Base-by-base conservation (phyloP, 2,329 filamentous ascomycete genomes). In the Microsporum ferrugineum region DNA sequence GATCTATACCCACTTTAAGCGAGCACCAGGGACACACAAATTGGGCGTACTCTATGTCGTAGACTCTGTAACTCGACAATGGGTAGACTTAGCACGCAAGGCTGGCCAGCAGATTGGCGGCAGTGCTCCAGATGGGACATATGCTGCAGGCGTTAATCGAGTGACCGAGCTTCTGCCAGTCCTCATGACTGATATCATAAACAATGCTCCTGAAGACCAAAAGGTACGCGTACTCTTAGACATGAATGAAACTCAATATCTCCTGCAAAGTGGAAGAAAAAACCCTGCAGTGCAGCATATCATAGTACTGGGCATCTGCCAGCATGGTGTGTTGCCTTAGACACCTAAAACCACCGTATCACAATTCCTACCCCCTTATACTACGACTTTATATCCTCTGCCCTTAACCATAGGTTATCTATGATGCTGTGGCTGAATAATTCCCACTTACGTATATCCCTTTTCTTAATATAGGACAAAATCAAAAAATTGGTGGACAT, bases 1-100 rank as follows among this genome's bases (percentile, higher is more conserved):
- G 75, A 88, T 99, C 71, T 96, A 89, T 78, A 95, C 91, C 67
- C 91, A 96, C 72, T 95, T 97, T 82, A 96, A 95, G 77, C 95
- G 94, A 77, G 87, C 91, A 68, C 89, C 90, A 63, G 85, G 85
- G 73, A 95, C 91, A 74, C 92, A 99, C 84, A 99, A 99, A 79
- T 84, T 99, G 76, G 94, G 94, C 78, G 91, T 96, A 72, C 87
- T 99, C 79, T 99, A 99, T 86, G 91, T 97, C 79, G 89, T 99
- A 91, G 94, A 99, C 83, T 96, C 92, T 81, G 91, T 99, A 84
- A 92, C 91, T 76, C 90, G 94, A 78, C 92, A 95, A 80, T 99
- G 94, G 92, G 86, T 96, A 80, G 92, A 97, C 76, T 88, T 91
- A 77, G 92, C 94, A 71, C 94, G 91, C 78, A 84, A 86, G 71